Evolutionary conservation across 2,329 filamentous ascomycete genomes (phyloP).

Genomic region (Epicoccum nigrum): DNA sequence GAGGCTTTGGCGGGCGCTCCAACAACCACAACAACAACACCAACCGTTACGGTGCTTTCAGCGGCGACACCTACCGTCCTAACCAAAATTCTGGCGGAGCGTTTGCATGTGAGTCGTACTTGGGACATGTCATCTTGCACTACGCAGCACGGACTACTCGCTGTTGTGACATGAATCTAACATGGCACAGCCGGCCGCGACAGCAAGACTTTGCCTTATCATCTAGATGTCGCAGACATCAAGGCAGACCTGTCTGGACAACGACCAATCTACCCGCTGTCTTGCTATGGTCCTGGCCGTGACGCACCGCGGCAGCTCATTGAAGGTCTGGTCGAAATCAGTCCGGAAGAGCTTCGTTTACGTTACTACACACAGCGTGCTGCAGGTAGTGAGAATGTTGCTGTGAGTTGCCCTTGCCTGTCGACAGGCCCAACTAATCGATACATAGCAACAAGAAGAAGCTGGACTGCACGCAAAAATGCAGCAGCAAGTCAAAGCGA

Average conservation of each 20-base stretch:
- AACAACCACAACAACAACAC: slow-evolving; percentile 46
- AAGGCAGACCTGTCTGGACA: slow-evolving; percentile 69
- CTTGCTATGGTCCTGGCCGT: slow-evolving; percentile 79
- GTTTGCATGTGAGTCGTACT: slow-evolving; percentile 48
- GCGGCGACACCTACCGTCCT: slow-evolving; percentile 43
- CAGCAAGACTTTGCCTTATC: slow-evolving; percentile 29
- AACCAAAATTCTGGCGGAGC: slow-evolving; percentile 32
- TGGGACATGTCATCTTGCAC: neutral
- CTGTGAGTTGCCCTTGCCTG: slow-evolving; percentile 48
- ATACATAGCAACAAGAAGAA: slow-evolving; percentile 65
- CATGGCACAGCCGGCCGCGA: slow-evolving; percentile 24
- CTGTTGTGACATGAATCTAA: neutral
- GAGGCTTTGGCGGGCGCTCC: slow-evolving; percentile 31
- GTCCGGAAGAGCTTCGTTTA: slow-evolving; percentile 83
- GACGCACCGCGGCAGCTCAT: slow-evolving; percentile 83
- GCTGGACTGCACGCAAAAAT: slow-evolving; percentile 65
- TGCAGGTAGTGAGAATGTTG: slow-evolving; percentile 63
- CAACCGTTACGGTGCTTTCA: slow-evolving; percentile 63
- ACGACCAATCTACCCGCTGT: slow-evolving; percentile 82
- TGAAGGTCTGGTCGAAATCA: slow-evolving; percentile 82
- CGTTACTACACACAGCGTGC: slow-evolving; percentile 70
- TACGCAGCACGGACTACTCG: neutral
- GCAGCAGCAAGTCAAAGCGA: slow-evolving; percentile 74
- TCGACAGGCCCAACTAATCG: slow-evolving; percentile 16
- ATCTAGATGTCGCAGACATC: slow-evolving; percentile 40